These are phyloP conservation scores for Zancudomyces culisetae DNA, from an alignment of 371 early-diverging fungal genomes.

Conservation along the genomic window DNA sequence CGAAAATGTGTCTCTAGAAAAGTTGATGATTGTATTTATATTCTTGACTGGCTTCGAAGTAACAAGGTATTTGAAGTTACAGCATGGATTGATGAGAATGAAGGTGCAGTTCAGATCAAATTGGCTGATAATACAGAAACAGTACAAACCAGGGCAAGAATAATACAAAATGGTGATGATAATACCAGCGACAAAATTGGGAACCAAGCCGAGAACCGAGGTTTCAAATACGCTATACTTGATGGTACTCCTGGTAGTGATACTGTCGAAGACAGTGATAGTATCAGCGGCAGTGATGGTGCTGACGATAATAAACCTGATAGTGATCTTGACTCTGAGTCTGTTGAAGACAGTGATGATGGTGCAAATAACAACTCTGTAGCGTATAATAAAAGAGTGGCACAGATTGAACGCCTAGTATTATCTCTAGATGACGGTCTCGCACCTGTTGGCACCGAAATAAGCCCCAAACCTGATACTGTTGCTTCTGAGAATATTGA, in stretches of 20 bases:
- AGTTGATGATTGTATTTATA: slow-evolving; percentile 16
- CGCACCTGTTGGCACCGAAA: no score
- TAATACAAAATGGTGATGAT: neutral
- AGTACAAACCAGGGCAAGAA: neutral
- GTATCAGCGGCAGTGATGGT: neutral
- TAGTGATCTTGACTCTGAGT: no score
- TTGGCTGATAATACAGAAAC: neutral
- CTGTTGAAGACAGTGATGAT: no score
- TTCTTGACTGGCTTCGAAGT: slow-evolving; percentile 13
- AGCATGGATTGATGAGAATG: slow-evolving; percentile 21
- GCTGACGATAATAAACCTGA: no score
- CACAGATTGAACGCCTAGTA: no score
- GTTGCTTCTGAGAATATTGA: no score
- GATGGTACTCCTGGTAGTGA: neutral
- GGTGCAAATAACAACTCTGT: no score
- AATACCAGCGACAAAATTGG: neutral
- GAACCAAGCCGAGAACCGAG: neutral
- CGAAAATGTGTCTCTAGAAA: slow-evolving; percentile 13
- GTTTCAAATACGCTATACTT: neutral
- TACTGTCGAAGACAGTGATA: neutral
- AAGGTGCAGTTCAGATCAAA: no score
- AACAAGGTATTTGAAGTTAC: slow-evolving; percentile 18
- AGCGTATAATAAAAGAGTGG: no score
- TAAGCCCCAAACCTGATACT: no score
- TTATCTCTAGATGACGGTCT: no score